Evolutionary conservation across 2,329 filamentous ascomycete genomes (phyloP), one percentile per base, ranked within the genome.

Genomic region (Taxawa tesnikishii): DNA sequence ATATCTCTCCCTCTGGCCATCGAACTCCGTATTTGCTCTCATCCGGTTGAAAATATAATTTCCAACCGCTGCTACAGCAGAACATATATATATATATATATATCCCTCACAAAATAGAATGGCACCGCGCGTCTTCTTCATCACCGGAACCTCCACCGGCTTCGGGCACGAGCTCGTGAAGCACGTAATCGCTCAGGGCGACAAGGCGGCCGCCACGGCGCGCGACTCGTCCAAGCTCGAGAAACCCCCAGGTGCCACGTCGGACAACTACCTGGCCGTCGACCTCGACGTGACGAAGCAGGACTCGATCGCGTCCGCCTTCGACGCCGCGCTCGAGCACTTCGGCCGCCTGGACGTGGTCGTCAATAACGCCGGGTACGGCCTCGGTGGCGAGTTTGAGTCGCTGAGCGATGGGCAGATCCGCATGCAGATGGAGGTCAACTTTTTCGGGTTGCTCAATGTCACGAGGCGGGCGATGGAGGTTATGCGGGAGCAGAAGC

Each of bases 281-380:
- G 58, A 65, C 10, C 59, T 74, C 10, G 70, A 76, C 41, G 69
- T 75, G 0, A 67, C 63, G 0, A 49, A 53, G 25, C 35, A 47
- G 13, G 33, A 36, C 2, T 62, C 66, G 3, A 63, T 71, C 32
- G 48, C 62, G 18, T 51, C 50, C 6, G 63, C 63, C 1, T 63
- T 69, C 40, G 51, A 62, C 6, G 48, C 52, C 12, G 60, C 62
- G 0, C 33, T 63, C 15, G 49, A 60, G 3, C 63, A 63, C 29
- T 76, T 73, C 44, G 60, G 63, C 12, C 63, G 67, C 6, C 50
- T 78, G 27, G 70, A 77, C 45, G 64, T 75, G 1, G 65, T 75
- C 4, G 62, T 73, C 37, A 75, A 75, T 53, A 75, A 75, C 30
- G 71, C 71, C 3, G 73, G 71, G 3, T 75, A 73, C 37, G 66